These are phyloP conservation scores for Didymella pomorum DNA, from an alignment of 2,329 filamentous ascomycete species.

Conservation along the genomic window DNA sequence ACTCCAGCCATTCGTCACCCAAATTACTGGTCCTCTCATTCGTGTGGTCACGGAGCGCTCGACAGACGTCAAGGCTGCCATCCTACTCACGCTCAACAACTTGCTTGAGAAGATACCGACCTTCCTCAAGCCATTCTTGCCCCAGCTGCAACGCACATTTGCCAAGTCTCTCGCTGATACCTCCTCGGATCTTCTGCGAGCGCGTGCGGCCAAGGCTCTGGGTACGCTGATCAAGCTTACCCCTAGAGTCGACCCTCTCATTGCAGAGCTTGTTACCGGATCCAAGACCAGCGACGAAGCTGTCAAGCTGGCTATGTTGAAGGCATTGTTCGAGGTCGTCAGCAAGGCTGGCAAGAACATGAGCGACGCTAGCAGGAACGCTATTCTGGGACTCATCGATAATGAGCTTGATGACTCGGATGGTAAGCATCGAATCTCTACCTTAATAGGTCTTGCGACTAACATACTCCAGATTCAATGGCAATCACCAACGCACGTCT, in stretches of 20 bases:
- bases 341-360: conserved; percentile 94
- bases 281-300: conserved; percentile 88
- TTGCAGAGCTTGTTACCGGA: conserved; percentile 91
- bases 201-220: conserved; percentile 88
- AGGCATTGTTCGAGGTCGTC: conserved; percentile 94
- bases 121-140: conserved; percentile 94
- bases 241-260: conserved; percentile 92
- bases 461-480: conserved; percentile 64
- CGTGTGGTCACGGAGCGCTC: conserved; percentile 97
- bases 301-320: conserved; percentile 94
- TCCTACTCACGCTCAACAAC: conserved; percentile 92
- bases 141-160: conserved; percentile 95
- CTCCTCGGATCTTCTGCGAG: conserved; percentile 85
- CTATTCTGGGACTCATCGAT: conserved; percentile 90
- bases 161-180: conserved; percentile 94
- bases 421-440: conserved; percentile 53
- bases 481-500: conserved; percentile 90
- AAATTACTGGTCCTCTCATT: conserved; percentile 96
- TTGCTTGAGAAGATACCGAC: conserved; percentile 95
- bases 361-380: conserved; percentile 85
- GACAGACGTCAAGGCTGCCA: conserved; percentile 94
- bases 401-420: conserved; percentile 79
- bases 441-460: not conserved
- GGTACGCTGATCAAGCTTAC: conserved; percentile 96
- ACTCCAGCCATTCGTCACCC: conserved; percentile 92